These are phyloP conservation scores for Ampelocalamus luodianensis DNA, from an alignment of 176 grass and related monocot species.

Conservation along the genomic window DNA sequence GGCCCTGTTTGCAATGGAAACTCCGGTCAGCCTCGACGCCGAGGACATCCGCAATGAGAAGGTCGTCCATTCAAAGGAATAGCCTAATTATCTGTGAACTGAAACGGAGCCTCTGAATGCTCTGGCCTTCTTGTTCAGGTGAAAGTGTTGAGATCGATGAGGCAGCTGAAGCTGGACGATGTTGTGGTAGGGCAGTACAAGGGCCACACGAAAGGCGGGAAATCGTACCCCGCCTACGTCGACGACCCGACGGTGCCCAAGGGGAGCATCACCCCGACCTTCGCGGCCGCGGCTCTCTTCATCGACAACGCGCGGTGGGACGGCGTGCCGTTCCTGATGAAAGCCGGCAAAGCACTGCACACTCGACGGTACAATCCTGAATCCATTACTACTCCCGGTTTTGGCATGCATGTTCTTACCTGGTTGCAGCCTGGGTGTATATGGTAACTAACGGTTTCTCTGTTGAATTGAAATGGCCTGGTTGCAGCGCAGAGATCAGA, in stretches of 20 bases:
- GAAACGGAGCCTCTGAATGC: not conserved
- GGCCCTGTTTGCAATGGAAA: slow-evolving; percentile 97
- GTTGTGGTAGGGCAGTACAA: slow-evolving; percentile 97
- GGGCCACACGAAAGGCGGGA: slow-evolving; percentile 68
- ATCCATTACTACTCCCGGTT: too few relatives aligned
- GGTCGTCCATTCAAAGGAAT: slow-evolving; percentile 26
- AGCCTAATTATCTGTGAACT: not conserved
- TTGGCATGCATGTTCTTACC: too few relatives aligned
- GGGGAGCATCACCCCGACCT: slow-evolving; percentile 85
- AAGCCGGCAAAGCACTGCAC: slow-evolving; percentile 94
- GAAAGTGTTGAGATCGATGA: slow-evolving; percentile 86
- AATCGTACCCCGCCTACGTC: slow-evolving; percentile 64
- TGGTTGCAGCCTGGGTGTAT: too few relatives aligned
- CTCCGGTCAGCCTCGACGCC: slow-evolving; percentile 83
- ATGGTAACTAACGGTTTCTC: too few relatives aligned
- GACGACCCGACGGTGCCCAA: slow-evolving; percentile 84
- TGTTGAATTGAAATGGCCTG: too few relatives aligned
- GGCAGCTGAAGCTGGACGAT: slow-evolving; percentile 73
- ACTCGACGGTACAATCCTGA: slow-evolving; percentile 38
- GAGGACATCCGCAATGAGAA: slow-evolving; percentile 99
- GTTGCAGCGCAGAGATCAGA: slow-evolving; percentile 81
- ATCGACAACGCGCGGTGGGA: slow-evolving; percentile 98
- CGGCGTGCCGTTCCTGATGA: slow-evolving; percentile 93
- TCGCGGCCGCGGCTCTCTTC: slow-evolving; percentile 88
- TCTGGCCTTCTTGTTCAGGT: slow-evolving; percentile 51